Evolutionary conservation across 2,329 filamentous ascomycete genomes (phyloP).

Genomic region (Neofusicoccum kwambonambiense): DNA sequence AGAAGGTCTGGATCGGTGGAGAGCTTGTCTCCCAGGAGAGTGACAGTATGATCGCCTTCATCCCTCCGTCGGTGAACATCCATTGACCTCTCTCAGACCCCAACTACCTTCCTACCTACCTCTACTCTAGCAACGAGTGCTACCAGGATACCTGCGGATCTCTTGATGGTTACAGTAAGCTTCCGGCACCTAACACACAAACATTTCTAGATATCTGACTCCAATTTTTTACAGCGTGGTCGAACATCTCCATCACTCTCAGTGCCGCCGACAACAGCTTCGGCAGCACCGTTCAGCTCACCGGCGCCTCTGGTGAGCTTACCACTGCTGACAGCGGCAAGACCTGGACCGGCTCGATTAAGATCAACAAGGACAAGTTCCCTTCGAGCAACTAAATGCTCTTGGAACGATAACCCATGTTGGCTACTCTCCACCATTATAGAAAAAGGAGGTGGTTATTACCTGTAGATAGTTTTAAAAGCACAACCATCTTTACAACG

Average conservation of each 20-base stretch:
- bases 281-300: constrained; percentile 8
- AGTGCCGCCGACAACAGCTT: constrained; percentile 10
- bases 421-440: too few relatives aligned
- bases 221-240: neutral
- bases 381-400: neutral
- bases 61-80: neutral
- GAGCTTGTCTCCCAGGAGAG: constrained; percentile 6
- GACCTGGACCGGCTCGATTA: constrained; percentile 19
- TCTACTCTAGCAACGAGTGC: constrained; percentile 25
- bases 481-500: too few relatives aligned
- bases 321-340: constrained; percentile 17
- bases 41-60: neutral
- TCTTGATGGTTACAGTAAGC: constrained; percentile 9
- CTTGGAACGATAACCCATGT: too few relatives aligned
- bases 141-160: constrained; percentile 16
- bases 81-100: neutral
- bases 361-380: constrained; percentile 17
- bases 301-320: neutral
- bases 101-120: neutral
- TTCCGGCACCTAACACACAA: too few relatives aligned
- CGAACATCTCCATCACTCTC: constrained; percentile 16
- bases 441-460: too few relatives aligned
- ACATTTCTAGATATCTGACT: neutral
- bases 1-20: constrained; percentile 12
- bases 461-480: too few relatives aligned